These are phyloP conservation scores for Colletotrichum spinosum DNA, from an alignment of 2,329 filamentous ascomycete genomes.

Conservation along the genomic window DNA sequence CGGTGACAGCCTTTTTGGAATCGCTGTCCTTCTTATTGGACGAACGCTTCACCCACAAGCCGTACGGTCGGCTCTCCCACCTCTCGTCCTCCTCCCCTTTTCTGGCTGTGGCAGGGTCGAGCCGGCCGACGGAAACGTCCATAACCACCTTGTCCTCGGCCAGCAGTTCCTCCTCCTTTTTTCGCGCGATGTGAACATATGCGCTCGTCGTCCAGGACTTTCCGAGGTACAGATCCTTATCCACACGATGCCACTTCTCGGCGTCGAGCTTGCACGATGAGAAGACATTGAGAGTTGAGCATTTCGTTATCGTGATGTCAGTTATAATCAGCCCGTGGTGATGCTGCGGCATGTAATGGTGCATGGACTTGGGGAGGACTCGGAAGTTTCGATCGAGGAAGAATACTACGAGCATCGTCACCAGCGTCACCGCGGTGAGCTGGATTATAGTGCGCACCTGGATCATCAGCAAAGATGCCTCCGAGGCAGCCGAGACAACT, in stretches of 20 bases:
- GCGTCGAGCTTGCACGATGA: slow-evolving; percentile 81
- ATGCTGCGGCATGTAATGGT: slow-evolving; percentile 88
- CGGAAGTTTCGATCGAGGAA: slow-evolving; percentile 90
- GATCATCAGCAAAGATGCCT: not conserved
- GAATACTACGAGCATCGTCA: slow-evolving; percentile 79
- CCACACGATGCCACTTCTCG: slow-evolving; percentile 81
- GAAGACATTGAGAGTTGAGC: slow-evolving; percentile 79
- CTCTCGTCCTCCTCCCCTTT: slow-evolving; percentile 66
- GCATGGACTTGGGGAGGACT: slow-evolving; percentile 85
- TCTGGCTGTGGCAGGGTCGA: slow-evolving; percentile 72
- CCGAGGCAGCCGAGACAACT: slow-evolving; percentile 5
- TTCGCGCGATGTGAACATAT: slow-evolving; percentile 84
- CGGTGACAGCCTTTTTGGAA: slow-evolving; percentile 79
- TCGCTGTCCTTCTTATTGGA: slow-evolving; percentile 80
- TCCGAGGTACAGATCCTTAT: slow-evolving; percentile 85
- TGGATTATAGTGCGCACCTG: slow-evolving; percentile 79
- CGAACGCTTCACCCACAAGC: slow-evolving; percentile 85
- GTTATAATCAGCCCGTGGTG: slow-evolving; percentile 87
- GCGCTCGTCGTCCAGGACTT: slow-evolving; percentile 80
- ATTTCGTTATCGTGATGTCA: slow-evolving; percentile 83
- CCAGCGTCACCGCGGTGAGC: slow-evolving; percentile 72
- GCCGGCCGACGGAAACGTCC: slow-evolving; percentile 79
- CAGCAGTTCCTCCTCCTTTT: slow-evolving; percentile 85
- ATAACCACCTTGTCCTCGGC: slow-evolving; percentile 82
- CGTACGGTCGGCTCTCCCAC: slow-evolving; percentile 83